phyloP scores from a whole-genome alignment of 2,329 filamentous ascomycete genomes.

The Byssochlamys sp. region DNA sequence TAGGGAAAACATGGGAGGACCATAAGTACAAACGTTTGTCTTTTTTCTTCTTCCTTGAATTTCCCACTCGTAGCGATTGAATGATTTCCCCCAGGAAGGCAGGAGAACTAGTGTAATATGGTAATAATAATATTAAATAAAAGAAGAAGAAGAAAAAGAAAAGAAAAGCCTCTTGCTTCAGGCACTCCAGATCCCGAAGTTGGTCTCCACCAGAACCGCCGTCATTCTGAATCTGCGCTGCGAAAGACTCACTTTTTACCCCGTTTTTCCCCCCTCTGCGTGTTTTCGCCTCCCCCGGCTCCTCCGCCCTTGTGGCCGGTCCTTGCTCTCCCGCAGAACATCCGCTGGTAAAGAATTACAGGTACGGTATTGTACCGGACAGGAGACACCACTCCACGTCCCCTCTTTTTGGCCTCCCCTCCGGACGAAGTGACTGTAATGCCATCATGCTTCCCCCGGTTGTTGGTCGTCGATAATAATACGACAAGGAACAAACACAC shows the following conservation, averaged over 20 bases:
- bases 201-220: conserved; percentile 13
- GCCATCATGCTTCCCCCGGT: neutral
- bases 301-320: neutral
- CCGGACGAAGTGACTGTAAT: neutral
- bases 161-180: neutral
- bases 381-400: neutral
- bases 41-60: too few species aligned
- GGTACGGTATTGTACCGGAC: neutral
- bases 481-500: neutral
- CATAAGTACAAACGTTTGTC: too few species aligned
- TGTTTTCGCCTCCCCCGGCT: neutral
- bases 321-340: neutral
- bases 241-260: conserved; percentile 2
- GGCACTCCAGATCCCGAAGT: neutral
- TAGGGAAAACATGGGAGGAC: too few species aligned
- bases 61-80: too few species aligned
- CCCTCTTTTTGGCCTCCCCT: neutral
- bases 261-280: neutral
- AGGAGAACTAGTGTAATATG: too few species aligned
- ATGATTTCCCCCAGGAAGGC: too few species aligned
- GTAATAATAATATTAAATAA: too few species aligned
- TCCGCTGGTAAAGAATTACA: neutral
- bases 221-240: conserved; percentile 7
- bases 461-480: neutral
- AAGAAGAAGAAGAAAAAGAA: too few species aligned